Percentiles rank a stretch among this genome's conserved stretches.
These are phyloP conservation scores for Cytospora schulzeri DNA, from an alignment of 2,329 filamentous ascomycete species.

Conservation along the genomic window DNA sequence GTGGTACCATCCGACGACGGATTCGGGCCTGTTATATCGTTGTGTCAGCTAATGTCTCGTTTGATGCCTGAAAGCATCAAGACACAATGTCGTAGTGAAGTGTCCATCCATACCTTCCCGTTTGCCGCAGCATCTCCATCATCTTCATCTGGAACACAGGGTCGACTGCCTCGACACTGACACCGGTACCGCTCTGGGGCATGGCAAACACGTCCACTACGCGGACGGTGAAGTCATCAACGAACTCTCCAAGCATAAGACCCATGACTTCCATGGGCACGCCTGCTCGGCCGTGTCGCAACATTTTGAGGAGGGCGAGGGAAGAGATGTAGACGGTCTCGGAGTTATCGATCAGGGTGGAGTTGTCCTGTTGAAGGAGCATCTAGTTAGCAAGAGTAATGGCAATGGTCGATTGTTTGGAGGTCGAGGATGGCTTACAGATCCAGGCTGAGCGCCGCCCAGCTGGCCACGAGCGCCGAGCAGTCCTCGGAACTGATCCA, in stretches of 20 bases:
- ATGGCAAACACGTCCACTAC: conserved; percentile 99
- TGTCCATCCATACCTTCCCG: conserved; percentile 70
- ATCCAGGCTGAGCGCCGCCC: conserved; percentile 60
- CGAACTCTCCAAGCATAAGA: conserved; percentile 97
- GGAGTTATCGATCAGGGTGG: conserved; percentile 94
- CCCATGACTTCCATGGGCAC: conserved; percentile 99
- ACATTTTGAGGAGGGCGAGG: conserved; percentile 95
- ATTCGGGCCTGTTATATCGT: conserved; percentile 70
- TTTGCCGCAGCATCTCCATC: conserved; percentile 99
- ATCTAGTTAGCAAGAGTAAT: conserved; percentile 26
- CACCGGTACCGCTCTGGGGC: conserved; percentile 97
- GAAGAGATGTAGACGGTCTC: conserved; percentile 99
- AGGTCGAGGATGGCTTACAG: conserved; percentile 51
- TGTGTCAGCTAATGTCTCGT: not conserved
- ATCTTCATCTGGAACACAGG: conserved; percentile 99
- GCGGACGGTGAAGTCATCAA: conserved; percentile 97
- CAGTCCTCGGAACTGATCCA: conserved; percentile 93
- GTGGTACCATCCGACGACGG: conserved; percentile 99
- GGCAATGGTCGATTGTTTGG: not conserved
- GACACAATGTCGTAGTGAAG: not conserved
- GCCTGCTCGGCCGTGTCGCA: conserved; percentile 93
- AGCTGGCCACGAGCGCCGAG: conserved; percentile 71
- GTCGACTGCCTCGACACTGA: conserved; percentile 97
- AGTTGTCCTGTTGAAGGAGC: conserved; percentile 67
- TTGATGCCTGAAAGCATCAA: not conserved